Evolutionary conservation across 2,329 filamentous ascomycete genomes (phyloP).

Genomic region (Orbilia ellipsospora): DNA sequence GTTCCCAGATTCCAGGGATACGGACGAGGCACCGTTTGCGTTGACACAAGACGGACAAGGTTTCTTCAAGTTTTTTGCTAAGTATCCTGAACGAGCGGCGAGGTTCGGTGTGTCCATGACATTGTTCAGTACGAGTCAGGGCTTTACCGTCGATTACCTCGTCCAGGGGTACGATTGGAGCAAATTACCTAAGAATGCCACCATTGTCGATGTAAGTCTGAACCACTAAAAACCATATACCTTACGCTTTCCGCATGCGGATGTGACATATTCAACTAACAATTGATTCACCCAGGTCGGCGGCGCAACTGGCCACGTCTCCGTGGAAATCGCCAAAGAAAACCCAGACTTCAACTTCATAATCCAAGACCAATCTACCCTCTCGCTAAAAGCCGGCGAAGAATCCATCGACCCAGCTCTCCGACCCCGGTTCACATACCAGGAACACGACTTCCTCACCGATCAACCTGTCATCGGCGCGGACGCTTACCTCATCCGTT

Average conservation of each 20-base stretch:
- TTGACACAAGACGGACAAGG: slow-evolving; percentile 58
- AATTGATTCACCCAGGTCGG: slow-evolving; percentile 60
- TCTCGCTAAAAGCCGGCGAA: slow-evolving; percentile 30
- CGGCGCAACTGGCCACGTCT: slow-evolving; percentile 70
- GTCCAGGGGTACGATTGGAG: slow-evolving; percentile 69
- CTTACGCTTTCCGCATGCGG: not conserved
- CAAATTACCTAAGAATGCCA: slow-evolving; percentile 64
- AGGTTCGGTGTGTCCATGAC: slow-evolving; percentile 70
- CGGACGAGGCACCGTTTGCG: slow-evolving; percentile 59
- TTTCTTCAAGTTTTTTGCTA: slow-evolving; percentile 61
- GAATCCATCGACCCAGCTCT: slow-evolving; percentile 18
- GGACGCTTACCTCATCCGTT: slow-evolving; percentile 58
- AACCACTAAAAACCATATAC: not conserved
- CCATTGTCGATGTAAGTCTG: slow-evolving; percentile 67
- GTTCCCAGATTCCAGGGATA: slow-evolving; percentile 57
- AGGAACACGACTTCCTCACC: slow-evolving; percentile 58
- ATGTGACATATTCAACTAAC: not conserved
- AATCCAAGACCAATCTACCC: slow-evolving; percentile 65
- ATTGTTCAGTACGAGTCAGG: slow-evolving; percentile 68
- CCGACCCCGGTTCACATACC: slow-evolving; percentile 34
- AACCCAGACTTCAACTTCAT: slow-evolving; percentile 69
- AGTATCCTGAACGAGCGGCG: slow-evolving; percentile 62
- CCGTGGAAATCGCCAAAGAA: slow-evolving; percentile 67
- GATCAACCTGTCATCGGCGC: slow-evolving; percentile 58
- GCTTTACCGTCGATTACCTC: slow-evolving; percentile 68